Percentiles rank a stretch among this genome's conserved stretches.
Evolutionary conservation across 306 rosid genomes (phyloP).

Genomic region (Begonia loranthoides): DNA sequence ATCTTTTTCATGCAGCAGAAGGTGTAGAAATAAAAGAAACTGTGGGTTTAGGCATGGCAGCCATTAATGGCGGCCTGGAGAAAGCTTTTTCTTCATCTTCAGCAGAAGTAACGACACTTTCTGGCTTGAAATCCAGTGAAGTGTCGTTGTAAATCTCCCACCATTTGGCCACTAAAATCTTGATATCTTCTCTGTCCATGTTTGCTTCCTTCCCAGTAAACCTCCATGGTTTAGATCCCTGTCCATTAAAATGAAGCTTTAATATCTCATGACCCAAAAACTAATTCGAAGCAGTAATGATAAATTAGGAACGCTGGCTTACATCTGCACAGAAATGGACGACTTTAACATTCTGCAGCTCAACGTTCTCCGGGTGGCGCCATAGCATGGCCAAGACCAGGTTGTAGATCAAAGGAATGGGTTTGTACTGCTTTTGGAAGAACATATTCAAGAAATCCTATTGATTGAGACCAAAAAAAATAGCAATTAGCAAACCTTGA

Average conservation of each 20-base stretch:
- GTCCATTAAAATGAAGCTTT: too few species aligned
- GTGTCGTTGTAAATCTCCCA: conserved; percentile 48
- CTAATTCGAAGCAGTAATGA: too few species aligned
- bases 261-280: too few species aligned
- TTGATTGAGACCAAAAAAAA: background rate
- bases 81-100: conserved; percentile 8
- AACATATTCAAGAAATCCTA: conserved; percentile 63
- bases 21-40: conserved; percentile 37
- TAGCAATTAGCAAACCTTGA: background rate
- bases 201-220: conserved; percentile 44
- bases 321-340: conserved; percentile 63
- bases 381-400: conserved; percentile 49
- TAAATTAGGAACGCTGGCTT: conserved; percentile 8
- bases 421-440: conserved; percentile 38
- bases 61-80: conserved; percentile 31
- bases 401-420: conserved; percentile 41
- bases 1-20: conserved; percentile 35
- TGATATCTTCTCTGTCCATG: conserved; percentile 54
- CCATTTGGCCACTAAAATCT: conserved; percentile 43
- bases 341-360: conserved; percentile 32
- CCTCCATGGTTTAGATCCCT: conserved; percentile 71
- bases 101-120: conserved; percentile 7
- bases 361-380: conserved; percentile 58
- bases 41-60: conserved; percentile 31
- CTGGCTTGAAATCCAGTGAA: conserved; percentile 38